phyloP scores from a whole-genome alignment of 2,329 filamentous ascomycete genomes.

The Saccharata proteae region DNA sequence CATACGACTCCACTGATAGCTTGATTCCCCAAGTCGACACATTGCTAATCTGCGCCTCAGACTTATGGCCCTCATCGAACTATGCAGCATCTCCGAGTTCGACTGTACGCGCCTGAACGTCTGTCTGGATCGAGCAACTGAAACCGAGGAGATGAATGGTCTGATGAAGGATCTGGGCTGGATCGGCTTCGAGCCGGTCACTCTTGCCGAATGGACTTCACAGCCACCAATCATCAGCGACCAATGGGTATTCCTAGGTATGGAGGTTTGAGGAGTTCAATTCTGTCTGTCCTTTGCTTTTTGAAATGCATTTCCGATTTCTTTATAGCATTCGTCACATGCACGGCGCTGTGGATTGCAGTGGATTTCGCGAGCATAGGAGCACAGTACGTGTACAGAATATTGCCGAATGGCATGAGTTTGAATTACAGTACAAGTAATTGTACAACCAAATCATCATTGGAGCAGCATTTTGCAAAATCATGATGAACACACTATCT shows the following conservation, averaged over 20 bases:
- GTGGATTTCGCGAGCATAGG: too few species aligned
- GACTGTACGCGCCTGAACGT: constrained; percentile 67
- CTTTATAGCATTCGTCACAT: not conserved
- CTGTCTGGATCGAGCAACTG: constrained; percentile 56
- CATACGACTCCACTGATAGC: constrained; percentile 10
- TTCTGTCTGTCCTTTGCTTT: too few species aligned
- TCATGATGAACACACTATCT: too few species aligned
- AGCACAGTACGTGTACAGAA: too few species aligned
- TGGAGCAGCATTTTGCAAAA: too few species aligned
- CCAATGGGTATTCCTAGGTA: constrained; percentile 75
- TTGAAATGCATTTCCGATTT: not conserved
- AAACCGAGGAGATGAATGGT: constrained; percentile 51
- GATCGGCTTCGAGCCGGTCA: constrained; percentile 81
- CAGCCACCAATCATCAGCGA: constrained; percentile 55
- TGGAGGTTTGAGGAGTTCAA: constrained; percentile 52
- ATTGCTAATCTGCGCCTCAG: too few species aligned
- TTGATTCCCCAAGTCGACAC: constrained; percentile 7
- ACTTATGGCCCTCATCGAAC: constrained; percentile 80
- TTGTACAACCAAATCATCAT: too few species aligned
- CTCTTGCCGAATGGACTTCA: constrained; percentile 62
- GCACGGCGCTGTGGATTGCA: too few species aligned
- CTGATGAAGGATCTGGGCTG: constrained; percentile 77
- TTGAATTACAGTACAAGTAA: too few species aligned
- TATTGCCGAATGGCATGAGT: too few species aligned
- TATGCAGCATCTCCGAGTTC: constrained; percentile 61